Base-by-base conservation (phyloP, 495 filamentous ascomycete genomes). In the Glonium stellatum region DNA sequence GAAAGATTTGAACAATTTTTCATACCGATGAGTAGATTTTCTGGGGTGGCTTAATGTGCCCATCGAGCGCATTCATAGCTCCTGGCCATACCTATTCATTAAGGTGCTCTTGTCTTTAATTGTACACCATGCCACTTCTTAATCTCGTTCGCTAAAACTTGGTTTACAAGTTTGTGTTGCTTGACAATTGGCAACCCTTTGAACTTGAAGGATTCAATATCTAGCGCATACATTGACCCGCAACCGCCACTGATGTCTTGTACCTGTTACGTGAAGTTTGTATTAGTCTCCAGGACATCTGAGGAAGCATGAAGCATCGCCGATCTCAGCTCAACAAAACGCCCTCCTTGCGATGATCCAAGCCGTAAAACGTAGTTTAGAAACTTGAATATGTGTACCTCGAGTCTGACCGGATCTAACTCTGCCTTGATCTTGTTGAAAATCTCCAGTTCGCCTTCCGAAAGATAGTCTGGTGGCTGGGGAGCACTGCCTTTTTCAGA, bases 191-290 rank as follows among this genome's bases (percentile, higher is more conserved):
- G 76, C 62, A 82, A 55, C 31, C 87, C 87, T 52, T 80, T 75
- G 70, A 90, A 90, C 72, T 75, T 80, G 53, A 78, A 74, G 19
- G 83, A 85, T 54, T 77, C 73, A 62, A 89, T 82, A 61, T 89
- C 84, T 61, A 90, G 82, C 56, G 78, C 82, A 72, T 89, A 90
- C 87, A 90, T 89, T 57, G 80, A 83, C 48, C 87, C 87, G 72
- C 87, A 90, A 31, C 87, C 87, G 37, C 87, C 87, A n/a, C 80
- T 84, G 54, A 90, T 80, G 71, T 90, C 87, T 67, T 83, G 84
- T n/a, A 90, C 87, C 67, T 80, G 61, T 36, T 51, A 31, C 48
- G 15, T 8, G 23, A 23, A 22, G 10, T 15, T 6, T 31, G 25
- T 35, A 21, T 63, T 58, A 63, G 59, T 31, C 22, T 37, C 25